Base-by-base conservation (phyloP, 768 basidiomycete species). In the Suillus weaverae region DNA sequence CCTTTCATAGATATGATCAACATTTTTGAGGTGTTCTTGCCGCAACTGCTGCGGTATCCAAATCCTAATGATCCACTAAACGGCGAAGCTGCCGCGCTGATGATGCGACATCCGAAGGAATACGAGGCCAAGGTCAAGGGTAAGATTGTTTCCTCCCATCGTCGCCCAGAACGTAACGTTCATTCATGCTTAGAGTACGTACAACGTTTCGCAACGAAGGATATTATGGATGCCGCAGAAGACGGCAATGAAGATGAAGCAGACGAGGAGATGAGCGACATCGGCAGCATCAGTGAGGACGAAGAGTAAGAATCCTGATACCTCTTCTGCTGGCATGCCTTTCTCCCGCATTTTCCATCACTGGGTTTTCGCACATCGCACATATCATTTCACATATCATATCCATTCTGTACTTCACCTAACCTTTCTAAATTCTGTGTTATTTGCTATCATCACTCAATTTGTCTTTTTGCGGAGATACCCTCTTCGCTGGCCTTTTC, bases 31-130 rank as follows among this genome's bases (percentile, higher is more conserved):
- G 91, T 94, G 59, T 99, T 99, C 81, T 84, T 99, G 50, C 97
- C 97, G 5, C 97, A 99, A 77, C 86, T 99, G 2, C 80, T 99
- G 63, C 91, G 96, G 55, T 99, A 99, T 76, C 97, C 97, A 67
- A 99, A 99, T 76, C 97, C 97, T 14, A 95, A 96, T 66, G 97
- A 99, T 75, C 97, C 97, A 4, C 81, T 99, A 61, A 99, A 99
- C 69, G 97, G 97, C 39, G 97, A 99, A 79, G 97, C 97, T 22
- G 97, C 97, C 10, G 95, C 97, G 2, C 82, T 99, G 43, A 85
- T 99, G 67, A 95, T 99, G 94, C 91, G 97, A 35, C 96, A 99
- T 74, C 95, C 95, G 39, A 95, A 96, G 76, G 91, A 94, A 67
- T 99, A 99, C 71, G 95, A 97, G 68, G 85, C 84, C 30, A 97